These are phyloP conservation scores for Hyaloperonospora brassicae DNA, from an alignment of 352 stramenopile genomes.

Conservation along the genomic window DNA sequence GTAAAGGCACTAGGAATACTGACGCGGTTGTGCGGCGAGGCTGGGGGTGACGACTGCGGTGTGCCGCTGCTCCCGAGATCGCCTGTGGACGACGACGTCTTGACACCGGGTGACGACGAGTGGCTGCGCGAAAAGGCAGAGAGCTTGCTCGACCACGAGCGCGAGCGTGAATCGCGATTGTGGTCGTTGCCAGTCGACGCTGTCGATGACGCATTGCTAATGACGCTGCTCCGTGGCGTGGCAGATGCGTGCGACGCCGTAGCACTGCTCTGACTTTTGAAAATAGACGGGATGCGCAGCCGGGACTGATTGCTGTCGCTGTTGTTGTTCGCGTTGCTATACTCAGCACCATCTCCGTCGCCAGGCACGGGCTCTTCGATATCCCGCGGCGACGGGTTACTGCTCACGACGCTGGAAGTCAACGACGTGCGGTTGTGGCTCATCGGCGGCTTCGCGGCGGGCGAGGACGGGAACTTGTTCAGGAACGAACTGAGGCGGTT, in stretches of 20 bases:
- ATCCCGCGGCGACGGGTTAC: slow-evolving; percentile 19
- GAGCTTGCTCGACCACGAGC: slow-evolving; percentile 60
- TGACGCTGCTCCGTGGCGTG: slow-evolving; percentile 26
- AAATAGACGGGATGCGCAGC: slow-evolving; percentile 48
- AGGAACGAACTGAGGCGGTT: slow-evolving; percentile 58
- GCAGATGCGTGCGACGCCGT: slow-evolving; percentile 9
- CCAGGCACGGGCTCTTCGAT: slow-evolving; percentile 22
- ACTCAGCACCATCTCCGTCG: slow-evolving; percentile 7
- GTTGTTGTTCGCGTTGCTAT: no score
- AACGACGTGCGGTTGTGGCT: slow-evolving; percentile 19
- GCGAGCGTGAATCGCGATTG: slow-evolving; percentile 15
- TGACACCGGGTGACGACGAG: slow-evolving; percentile 33
- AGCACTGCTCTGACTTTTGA: slow-evolving; percentile 26
- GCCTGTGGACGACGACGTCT: slow-evolving; percentile 12
- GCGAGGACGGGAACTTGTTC: slow-evolving; percentile 46
- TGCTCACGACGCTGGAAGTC: slow-evolving; percentile 30
- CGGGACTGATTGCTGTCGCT: slow-evolving; percentile 27
- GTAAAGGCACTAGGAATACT: slow-evolving; percentile 34
- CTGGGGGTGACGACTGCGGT: slow-evolving; percentile 21
- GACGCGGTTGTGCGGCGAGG: slow-evolving; percentile 20
- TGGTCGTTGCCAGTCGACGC: slow-evolving; percentile 27
- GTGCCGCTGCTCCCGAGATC: slow-evolving; percentile 17
- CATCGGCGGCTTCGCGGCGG: slow-evolving; percentile 19
- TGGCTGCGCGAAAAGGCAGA: slow-evolving; percentile 43
- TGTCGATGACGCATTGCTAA: slow-evolving; percentile 29